Conservation (phyloP, 2,329 filamentous ascomycete species). For the Aspergillus transmontanensis region DNA sequence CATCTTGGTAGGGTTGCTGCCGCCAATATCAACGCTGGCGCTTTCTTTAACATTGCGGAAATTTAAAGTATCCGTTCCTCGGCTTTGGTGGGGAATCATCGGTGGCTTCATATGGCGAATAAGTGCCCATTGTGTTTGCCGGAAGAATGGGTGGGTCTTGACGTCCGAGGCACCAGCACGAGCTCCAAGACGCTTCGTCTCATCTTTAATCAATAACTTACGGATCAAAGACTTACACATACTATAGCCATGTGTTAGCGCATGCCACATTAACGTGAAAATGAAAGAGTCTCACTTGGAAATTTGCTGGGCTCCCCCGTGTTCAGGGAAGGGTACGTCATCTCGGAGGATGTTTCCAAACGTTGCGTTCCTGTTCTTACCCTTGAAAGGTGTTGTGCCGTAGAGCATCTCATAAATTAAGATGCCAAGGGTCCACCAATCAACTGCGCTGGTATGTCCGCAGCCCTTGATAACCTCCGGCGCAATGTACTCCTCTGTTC, state of each 20-base stretch:
- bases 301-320: constrained; percentile 78
- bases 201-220: constrained; percentile 97
- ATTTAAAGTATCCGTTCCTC: constrained; percentile 90
- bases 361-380: constrained; percentile 96
- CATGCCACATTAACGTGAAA: not conserved
- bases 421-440: constrained; percentile 99
- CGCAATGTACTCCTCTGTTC: constrained; percentile 98
- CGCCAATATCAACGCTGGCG: constrained; percentile 76
- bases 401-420: constrained; percentile 99
- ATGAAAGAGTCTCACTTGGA: constrained; percentile 72
- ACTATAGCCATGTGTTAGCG: constrained; percentile 52
- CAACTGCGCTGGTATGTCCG: constrained; percentile 95
- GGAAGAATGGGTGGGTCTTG: constrained; percentile 94
- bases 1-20: constrained; percentile 46
- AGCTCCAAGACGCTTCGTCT: constrained; percentile 88
- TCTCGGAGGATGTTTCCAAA: constrained; percentile 97
- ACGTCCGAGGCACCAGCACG: constrained; percentile 96
- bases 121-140: constrained; percentile 92
- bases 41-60: constrained; percentile 98
- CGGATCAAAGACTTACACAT: constrained; percentile 95
- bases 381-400: constrained; percentile 98
- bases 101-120: constrained; percentile 97
- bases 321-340: constrained; percentile 94
- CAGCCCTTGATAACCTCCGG: constrained; percentile 99
- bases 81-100: constrained; percentile 88